Evolutionary conservation across 768 basidiomycete species (phyloP).

Genomic region (Boletus vinaceobasis): DNA sequence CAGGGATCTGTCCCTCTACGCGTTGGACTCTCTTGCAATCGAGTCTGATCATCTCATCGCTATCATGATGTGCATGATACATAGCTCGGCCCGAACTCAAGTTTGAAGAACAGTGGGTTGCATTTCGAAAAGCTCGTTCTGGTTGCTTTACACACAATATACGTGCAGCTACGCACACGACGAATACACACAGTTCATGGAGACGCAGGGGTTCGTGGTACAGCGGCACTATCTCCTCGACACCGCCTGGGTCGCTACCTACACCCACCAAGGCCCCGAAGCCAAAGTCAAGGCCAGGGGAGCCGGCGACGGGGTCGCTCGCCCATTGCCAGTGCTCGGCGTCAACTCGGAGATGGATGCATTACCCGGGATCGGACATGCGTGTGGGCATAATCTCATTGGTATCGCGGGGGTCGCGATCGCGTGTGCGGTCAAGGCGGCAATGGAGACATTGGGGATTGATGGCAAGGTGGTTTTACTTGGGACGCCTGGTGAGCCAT

Average conservation of each 20-base stretch:
- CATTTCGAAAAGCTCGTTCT: not conserved
- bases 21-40: not conserved
- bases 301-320: not conserved
- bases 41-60: not conserved
- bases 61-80: not conserved
- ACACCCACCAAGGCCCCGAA: conserved; percentile 34
- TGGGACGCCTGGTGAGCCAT: conserved; percentile 70
- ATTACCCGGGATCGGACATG: conserved; percentile 56
- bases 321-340: conserved; percentile 39
- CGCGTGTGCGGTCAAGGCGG: conserved; percentile 62
- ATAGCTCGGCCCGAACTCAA: conserved; percentile 67
- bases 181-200: conserved; percentile 63
- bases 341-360: conserved; percentile 82
- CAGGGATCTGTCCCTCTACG: not conserved
- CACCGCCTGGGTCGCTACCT: conserved; percentile 75
- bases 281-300: not conserved
- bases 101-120: conserved; percentile 58
- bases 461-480: conserved; percentile 65
- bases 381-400: conserved; percentile 81
- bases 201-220: conserved; percentile 61
- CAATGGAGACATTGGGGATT: conserved; percentile 57
- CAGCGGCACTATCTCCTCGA: conserved; percentile 57
- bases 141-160: not conserved
- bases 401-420: conserved; percentile 71
- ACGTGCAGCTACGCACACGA: conserved; percentile 55